Percentiles rank a stretch among this genome's conserved stretches.
Conservation (phyloP, 306 rosid genomes). For the Trifolium dubium region DNA sequence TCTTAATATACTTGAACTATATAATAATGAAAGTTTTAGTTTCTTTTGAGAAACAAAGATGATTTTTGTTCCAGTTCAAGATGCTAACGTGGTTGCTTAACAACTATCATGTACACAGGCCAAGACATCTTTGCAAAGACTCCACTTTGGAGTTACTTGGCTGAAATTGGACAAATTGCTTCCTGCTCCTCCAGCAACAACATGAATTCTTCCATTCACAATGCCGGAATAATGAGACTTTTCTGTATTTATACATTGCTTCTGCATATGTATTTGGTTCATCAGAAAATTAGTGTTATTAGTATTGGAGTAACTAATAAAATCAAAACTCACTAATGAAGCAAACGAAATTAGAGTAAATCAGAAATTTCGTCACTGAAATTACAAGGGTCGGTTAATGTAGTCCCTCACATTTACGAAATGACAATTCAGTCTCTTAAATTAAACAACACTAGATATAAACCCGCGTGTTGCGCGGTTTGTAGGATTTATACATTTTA, state of each 20-base stretch:
- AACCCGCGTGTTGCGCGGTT: too few species aligned
- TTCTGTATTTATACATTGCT: constrained; percentile 67
- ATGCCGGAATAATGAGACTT: constrained; percentile 61
- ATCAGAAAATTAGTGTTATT: constrained; percentile 29
- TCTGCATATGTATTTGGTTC: constrained; percentile 50
- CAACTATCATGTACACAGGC: constrained; percentile 85
- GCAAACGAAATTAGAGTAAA: not conserved
- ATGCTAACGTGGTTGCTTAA: constrained; percentile 59
- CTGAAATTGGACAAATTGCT: constrained; percentile 63
- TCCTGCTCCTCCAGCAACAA: constrained; percentile 88
- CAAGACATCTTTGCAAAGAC: constrained; percentile 71
- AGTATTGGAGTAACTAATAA: constrained; percentile 19
- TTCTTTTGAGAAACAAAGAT: constrained; percentile 10
- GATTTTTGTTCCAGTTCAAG: constrained; percentile 31
- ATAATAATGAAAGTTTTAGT: not conserved
- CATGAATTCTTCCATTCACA: constrained; percentile 78
- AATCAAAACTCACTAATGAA: constrained; percentile 17
- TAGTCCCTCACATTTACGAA: not conserved
- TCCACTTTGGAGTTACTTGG: constrained; percentile 60
- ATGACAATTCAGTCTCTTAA: not conserved
- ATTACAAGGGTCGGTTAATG: not conserved
- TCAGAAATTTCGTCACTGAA: not conserved
- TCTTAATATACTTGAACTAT: not conserved
- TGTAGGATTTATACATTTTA: too few species aligned
- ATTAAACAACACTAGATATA: not conserved